phyloP scores from a whole-genome alignment of 208 protist genomes.

The Acanthamoeba lenticulata region DNA sequence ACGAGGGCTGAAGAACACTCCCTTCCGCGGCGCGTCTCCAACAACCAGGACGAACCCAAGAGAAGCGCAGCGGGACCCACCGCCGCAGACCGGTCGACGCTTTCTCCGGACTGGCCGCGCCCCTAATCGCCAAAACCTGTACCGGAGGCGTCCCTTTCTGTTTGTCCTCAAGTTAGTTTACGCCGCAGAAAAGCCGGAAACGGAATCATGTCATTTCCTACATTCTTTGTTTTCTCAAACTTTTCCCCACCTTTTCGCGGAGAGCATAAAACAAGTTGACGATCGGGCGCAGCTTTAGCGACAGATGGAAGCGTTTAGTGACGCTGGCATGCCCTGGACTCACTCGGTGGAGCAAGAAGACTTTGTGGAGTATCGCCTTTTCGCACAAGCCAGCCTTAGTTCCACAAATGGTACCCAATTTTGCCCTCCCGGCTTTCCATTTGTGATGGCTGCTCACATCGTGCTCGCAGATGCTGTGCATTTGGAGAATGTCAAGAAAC shows the following conservation, averaged over 20 bases:
- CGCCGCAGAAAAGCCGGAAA: too few relatives aligned
- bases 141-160: too few relatives aligned
- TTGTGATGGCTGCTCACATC: not conserved
- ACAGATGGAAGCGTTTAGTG: not conserved
- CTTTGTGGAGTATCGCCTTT: constrained; percentile 8
- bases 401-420: not conserved
- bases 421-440: not conserved
- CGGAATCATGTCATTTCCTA: not conserved
- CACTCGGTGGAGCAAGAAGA: not conserved
- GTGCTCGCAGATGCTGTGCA: not conserved
- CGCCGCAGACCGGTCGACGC: too few relatives aligned
- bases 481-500: not conserved
- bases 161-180: too few relatives aligned
- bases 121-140: too few relatives aligned
- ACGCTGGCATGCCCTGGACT: not conserved
- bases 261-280: not conserved
- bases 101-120: too few relatives aligned
- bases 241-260: not conserved
- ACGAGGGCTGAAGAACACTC: too few relatives aligned
- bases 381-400: not conserved
- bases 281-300: not conserved
- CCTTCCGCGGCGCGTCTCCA: too few relatives aligned
- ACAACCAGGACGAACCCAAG: too few relatives aligned
- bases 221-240: not conserved
- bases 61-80: too few relatives aligned